Base-by-base conservation (phyloP, 1,284 basidiomycete genomes). In the Sanghuangporus baumii region DNA sequence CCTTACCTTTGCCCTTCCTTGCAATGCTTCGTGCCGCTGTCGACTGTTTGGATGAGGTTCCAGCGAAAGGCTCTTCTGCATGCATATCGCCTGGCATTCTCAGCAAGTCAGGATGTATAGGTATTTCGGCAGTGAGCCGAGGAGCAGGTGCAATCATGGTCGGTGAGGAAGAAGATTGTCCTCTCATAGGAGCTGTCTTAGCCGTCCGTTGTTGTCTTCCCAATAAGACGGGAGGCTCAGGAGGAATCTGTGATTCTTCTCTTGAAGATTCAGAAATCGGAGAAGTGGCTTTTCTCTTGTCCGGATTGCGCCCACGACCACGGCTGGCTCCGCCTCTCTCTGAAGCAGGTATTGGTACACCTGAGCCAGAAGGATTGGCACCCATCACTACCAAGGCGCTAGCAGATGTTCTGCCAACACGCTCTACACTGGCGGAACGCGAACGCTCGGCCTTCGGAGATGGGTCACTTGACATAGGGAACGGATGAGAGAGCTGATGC, bases 141-240 rank as follows among this genome's bases (percentile, higher is more conserved):
- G 43, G 43, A 31, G 43, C 43, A 57, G 60, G 41, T 23, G 34
- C 36, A 18, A 38, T n/a, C 9, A 26, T 43, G 20, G n/a, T 57
- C 34, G 60, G 12, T 8, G 57, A 38, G n/a, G 41, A 31, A 9
- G 51, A 26, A 20, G 23, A 12, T 20, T 36, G 38, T 20, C 41
- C 20, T 14, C 57, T 37, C 7, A 14, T 11, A 58, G 40, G 11
- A 37, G 41, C 8, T n/a, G 9, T 55, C 40, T 47, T 41, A n/a
- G 62, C 40, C 8, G 55, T 36, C 8, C 46, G 56, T 54, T 46
- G 57, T 23, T 59, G 55, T 23, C 54, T 52, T 16, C 50, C 43
- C 37, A 37, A 52, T 16, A 23, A 55, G 12, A 36, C 23, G 8
- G 54, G 40, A 11, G 55, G 20, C 12, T 50, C 43, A 16, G n/a